phyloP scores from a whole-genome alignment of 208 protist species.

The Angomonas desouzai region DNA sequence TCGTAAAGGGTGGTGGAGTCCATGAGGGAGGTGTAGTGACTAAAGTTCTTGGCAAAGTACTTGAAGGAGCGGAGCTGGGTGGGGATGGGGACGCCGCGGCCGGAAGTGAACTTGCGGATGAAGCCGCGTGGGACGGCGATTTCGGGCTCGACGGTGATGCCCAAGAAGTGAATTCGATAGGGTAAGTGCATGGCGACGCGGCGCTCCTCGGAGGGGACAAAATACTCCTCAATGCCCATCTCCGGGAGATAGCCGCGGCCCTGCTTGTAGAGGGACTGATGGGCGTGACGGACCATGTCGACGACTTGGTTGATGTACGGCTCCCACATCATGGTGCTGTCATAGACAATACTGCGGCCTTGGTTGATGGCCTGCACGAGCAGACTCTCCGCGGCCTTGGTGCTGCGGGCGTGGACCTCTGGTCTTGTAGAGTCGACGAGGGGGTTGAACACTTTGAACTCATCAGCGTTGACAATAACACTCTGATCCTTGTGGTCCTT shows the following conservation, averaged over 20 bases:
- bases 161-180: constrained; percentile 74
- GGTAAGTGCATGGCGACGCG: constrained; percentile 32
- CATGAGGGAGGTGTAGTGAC: constrained; percentile 47
- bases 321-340: constrained; percentile 90
- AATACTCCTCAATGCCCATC: constrained; percentile 63
- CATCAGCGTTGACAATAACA: constrained; percentile 80
- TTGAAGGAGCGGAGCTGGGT: constrained; percentile 83
- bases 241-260: constrained; percentile 57
- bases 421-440: constrained; percentile 18
- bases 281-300: constrained; percentile 75
- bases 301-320: constrained; percentile 81
- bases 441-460: constrained; percentile 64
- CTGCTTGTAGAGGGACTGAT: constrained; percentile 56
- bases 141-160: constrained; percentile 84
- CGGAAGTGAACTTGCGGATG: constrained; percentile 77
- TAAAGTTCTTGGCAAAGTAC: constrained; percentile 81
- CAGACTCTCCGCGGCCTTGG: constrained; percentile 66
- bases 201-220: constrained; percentile 30
- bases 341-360: constrained; percentile 78
- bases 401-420: constrained; percentile 62
- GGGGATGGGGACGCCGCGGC: constrained; percentile 71
- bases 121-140: constrained; percentile 83
- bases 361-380: constrained; percentile 80
- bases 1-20: constrained; percentile 78
- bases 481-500: constrained; percentile 60